phyloP scores from a whole-genome alignment of 441 rosid genomes.

The Adansonia grandidieri region DNA sequence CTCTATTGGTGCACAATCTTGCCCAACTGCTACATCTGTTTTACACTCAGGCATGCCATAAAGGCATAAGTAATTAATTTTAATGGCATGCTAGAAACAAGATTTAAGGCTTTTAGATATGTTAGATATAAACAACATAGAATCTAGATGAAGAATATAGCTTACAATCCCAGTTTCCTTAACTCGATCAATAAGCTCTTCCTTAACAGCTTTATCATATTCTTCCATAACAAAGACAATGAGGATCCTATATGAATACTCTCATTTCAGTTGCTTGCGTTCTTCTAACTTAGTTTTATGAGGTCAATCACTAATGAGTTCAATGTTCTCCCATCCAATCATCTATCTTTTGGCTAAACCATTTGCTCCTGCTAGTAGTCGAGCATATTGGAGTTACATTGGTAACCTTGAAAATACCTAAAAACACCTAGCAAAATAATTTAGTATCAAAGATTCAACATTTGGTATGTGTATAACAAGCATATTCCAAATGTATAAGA shows the following conservation, averaged over 20 bases:
- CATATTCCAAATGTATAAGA: background rate
- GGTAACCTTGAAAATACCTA: slow-evolving; percentile 85
- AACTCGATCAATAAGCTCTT: slow-evolving; percentile 94
- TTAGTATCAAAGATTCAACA: slow-evolving; percentile 24
- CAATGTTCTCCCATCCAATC: slow-evolving; percentile 97
- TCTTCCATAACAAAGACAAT: slow-evolving; percentile 98
- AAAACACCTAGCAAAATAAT: slow-evolving; percentile 65
- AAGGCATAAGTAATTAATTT: slow-evolving; percentile 94
- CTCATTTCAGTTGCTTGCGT: slow-evolving; percentile 44
- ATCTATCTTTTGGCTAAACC: slow-evolving; percentile 84
- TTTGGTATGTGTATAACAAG: background rate
- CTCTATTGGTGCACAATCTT: slow-evolving; percentile 77
- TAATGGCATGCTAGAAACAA: slow-evolving; percentile 77
- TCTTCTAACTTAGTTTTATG: slow-evolving; percentile 80
- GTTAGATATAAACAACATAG: background rate
- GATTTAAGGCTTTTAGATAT: background rate
- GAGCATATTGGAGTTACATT: slow-evolving; percentile 93
- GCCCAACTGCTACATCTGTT: slow-evolving; percentile 98
- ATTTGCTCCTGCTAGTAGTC: slow-evolving; percentile 64
- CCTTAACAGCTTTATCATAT: slow-evolving; percentile 84
- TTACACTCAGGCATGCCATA: slow-evolving; percentile 98
- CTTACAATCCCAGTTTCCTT: slow-evolving; percentile 95
- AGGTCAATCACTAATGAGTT: slow-evolving; percentile 92
- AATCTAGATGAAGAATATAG: slow-evolving; percentile 3
- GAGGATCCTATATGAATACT: slow-evolving; percentile 87